Evolutionary conservation across 768 basidiomycete species (phyloP).

Genomic region (Panaeolus papilionaceus): DNA sequence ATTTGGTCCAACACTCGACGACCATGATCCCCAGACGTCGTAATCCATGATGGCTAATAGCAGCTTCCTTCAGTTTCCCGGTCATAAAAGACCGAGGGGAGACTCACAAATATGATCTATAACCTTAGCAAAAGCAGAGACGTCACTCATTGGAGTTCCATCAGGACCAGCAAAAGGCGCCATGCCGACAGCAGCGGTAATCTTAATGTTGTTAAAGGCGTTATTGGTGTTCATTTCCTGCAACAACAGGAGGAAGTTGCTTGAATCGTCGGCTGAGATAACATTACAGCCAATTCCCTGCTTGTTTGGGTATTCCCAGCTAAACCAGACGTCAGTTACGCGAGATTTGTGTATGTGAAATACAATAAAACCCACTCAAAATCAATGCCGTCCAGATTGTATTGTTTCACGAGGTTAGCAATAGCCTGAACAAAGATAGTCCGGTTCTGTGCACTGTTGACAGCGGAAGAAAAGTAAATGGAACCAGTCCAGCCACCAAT

Average conservation of each 20-base stretch:
- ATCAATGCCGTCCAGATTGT: slow-evolving; percentile 65
- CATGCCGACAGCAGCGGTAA: slow-evolving; percentile 55
- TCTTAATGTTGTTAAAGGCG: slow-evolving; percentile 56
- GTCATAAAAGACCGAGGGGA: neutral
- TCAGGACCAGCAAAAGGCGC: slow-evolving; percentile 51
- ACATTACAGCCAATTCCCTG: slow-evolving; percentile 77
- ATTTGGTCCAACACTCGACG: slow-evolving; percentile 75
- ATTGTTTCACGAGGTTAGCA: slow-evolving; percentile 50
- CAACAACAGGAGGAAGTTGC: slow-evolving; percentile 84
- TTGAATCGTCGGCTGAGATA: slow-evolving; percentile 63
- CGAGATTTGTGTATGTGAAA: neutral
- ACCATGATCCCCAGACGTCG: slow-evolving; percentile 61
- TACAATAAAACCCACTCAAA: slow-evolving; percentile 44
- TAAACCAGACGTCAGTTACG: slow-evolving; percentile 24
- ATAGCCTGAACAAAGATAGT: slow-evolving; percentile 71
- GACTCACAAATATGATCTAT: slow-evolving; percentile 54
- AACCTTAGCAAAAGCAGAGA: slow-evolving; percentile 72
- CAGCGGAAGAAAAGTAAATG: slow-evolving; percentile 63
- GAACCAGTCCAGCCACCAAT: slow-evolving; percentile 80
- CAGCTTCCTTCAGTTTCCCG: neutral
- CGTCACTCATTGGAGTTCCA: slow-evolving; percentile 69
- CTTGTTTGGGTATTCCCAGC: slow-evolving; percentile 85
- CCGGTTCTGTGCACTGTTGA: slow-evolving; percentile 61
- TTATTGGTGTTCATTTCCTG: slow-evolving; percentile 67
- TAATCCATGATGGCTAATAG: slow-evolving; percentile 66